Evolutionary conservation across 1,284 basidiomycete genomes (phyloP).

Genomic region (Phellopilus nigrolimitatus): DNA sequence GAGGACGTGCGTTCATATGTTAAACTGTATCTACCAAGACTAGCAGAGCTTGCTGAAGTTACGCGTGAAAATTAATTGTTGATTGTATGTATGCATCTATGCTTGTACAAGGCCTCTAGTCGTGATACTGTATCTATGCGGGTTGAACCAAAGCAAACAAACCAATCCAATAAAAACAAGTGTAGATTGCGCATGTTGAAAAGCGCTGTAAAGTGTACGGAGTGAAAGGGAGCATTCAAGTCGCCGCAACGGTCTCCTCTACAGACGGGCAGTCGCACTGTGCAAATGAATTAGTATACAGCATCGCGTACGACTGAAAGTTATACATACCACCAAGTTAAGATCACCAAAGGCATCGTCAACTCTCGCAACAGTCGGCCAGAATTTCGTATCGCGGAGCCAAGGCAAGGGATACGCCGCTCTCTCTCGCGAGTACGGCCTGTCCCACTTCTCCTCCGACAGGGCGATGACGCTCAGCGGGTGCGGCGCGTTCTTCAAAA

Average conservation of each 20-base stretch:
- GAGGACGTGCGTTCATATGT: slow-evolving; percentile 36
- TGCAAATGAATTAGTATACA: no score
- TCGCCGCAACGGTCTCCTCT: slow-evolving; percentile 48
- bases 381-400: slow-evolving; percentile 85
- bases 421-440: slow-evolving; percentile 83
- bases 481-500: slow-evolving; percentile 94
- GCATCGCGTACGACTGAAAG: no score
- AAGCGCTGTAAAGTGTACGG: slow-evolving; percentile 22
- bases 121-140: slow-evolving; percentile 7
- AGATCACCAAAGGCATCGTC: slow-evolving; percentile 88
- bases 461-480: slow-evolving; percentile 71
- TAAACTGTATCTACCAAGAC: slow-evolving; percentile 3
- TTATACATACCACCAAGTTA: no score
- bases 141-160: slow-evolving; percentile 10
- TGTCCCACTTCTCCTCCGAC: slow-evolving; percentile 77
- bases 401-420: slow-evolving; percentile 82
- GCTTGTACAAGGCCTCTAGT: slow-evolving; percentile 1
- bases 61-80: neutral
- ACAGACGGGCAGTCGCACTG: slow-evolving; percentile 91
- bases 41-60: neutral
- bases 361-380: slow-evolving; percentile 86
- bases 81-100: neutral
- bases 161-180: slow-evolving; percentile 1
- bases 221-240: slow-evolving; percentile 10
- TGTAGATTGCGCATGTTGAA: slow-evolving; percentile 14